A percentile compares a stretch with the other conserved stretches of the same genome.
Evolutionary conservation across 768 basidiomycete genomes (phyloP).

Genomic region (Sporobolomyces phaffii): DNA sequence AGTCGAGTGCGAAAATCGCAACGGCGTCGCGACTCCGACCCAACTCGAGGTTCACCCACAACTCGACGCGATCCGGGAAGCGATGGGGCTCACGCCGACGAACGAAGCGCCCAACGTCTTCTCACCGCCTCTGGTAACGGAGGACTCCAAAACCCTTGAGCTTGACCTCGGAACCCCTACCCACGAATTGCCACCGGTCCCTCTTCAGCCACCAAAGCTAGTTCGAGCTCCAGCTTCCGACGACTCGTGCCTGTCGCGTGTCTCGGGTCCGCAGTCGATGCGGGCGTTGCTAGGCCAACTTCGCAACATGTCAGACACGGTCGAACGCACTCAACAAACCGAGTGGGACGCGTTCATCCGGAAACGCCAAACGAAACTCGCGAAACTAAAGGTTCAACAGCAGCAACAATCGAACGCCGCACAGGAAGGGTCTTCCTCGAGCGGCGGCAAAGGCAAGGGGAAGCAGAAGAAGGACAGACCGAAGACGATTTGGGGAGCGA

Average conservation of each 20-base stretch:
- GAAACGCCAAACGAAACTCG: slow-evolving; percentile 52
- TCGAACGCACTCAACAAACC: slow-evolving; percentile 56
- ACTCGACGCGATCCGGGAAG: slow-evolving; percentile 59
- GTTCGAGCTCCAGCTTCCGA: slow-evolving; percentile 8
- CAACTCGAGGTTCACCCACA: slow-evolving; percentile 62
- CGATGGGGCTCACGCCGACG: slow-evolving; percentile 37
- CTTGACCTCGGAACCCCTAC: neutral
- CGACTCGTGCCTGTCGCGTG: neutral
- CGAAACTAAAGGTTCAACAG: slow-evolving; percentile 47
- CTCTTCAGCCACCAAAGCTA: slow-evolving; percentile 11
- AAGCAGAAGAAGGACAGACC: slow-evolving; percentile 50
- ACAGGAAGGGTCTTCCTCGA: slow-evolving; percentile 43
- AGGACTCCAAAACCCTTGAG: neutral
- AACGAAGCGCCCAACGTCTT: slow-evolving; percentile 13
- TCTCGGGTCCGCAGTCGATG: slow-evolving; percentile 35
- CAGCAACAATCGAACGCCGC: neutral
- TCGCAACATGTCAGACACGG: slow-evolving; percentile 49
- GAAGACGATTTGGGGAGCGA: slow-evolving; percentile 50
- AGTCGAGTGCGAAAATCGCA: slow-evolving; percentile 1
- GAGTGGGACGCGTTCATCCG: slow-evolving; percentile 83
- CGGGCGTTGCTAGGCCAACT: slow-evolving; percentile 39
- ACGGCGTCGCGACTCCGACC: slow-evolving; percentile 16
- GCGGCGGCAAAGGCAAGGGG: slow-evolving; percentile 40
- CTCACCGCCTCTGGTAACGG: neutral
- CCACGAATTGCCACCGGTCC: neutral